Evolutionary conservation across 108 stramenopile genomes (phyloP).

Genomic region (Fragilaria crotonensis): DNA sequence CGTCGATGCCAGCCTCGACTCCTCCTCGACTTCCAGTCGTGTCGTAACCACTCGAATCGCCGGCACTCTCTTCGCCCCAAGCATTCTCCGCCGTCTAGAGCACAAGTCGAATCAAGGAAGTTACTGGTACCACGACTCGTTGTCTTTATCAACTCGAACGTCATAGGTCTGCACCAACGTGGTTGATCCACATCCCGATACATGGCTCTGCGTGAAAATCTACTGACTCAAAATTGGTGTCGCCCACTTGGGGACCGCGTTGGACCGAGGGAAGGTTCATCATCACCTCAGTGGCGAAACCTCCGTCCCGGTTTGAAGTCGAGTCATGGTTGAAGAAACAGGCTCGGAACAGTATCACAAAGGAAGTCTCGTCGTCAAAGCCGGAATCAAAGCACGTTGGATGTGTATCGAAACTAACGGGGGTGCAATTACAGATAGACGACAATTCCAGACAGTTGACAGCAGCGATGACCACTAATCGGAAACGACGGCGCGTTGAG

Average conservation of each 20-base stretch:
- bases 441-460: too few species aligned
- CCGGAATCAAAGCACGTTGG: too few species aligned
- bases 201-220: background rate
- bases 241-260: background rate
- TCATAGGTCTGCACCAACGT: background rate
- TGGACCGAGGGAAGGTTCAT: background rate
- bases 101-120: background rate
- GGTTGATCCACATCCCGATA: background rate
- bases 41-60: background rate
- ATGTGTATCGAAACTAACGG: too few species aligned
- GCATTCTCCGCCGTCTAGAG: background rate
- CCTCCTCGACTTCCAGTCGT: too few species aligned
- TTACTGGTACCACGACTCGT: background rate
- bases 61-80: background rate
- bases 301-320: constrained; percentile 36
- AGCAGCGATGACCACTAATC: too few species aligned
- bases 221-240: background rate
- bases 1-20: too few species aligned
- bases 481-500: too few species aligned
- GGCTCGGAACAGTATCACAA: too few species aligned
- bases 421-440: too few species aligned
- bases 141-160: background rate
- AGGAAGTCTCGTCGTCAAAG: too few species aligned
- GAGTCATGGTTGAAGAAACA: constrained; percentile 32
- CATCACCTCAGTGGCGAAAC: constrained; percentile 34